Evolutionary conservation across 2,329 filamentous ascomycete species (phyloP).

Genomic region (Elsinoe batatas): DNA sequence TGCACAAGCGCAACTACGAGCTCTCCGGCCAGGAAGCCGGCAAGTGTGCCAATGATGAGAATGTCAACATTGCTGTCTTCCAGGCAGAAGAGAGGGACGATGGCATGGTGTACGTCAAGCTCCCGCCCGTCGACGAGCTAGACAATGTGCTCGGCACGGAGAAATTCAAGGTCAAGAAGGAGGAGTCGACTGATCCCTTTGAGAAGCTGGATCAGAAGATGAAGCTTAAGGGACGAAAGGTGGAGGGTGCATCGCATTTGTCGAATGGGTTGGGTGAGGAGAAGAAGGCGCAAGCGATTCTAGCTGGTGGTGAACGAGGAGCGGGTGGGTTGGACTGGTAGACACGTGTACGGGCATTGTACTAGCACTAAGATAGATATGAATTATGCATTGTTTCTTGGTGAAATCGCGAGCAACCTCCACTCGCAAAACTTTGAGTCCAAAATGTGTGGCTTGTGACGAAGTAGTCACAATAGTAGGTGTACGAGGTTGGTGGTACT

Average conservation of each 20-base stretch:
- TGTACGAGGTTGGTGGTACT: too few relatives aligned
- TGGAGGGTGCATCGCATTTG: conserved; percentile 35
- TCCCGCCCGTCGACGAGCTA: conserved; percentile 72
- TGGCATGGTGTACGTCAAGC: conserved; percentile 67
- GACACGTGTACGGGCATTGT: neutral
- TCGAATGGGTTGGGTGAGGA: conserved; percentile 35
- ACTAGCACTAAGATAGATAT: neutral
- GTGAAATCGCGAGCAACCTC: too few relatives aligned
- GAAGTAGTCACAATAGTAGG: too few relatives aligned
- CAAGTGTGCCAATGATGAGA: conserved; percentile 62
- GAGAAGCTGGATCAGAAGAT: conserved; percentile 47
- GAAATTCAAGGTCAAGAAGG: conserved; percentile 68
- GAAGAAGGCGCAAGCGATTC: conserved; percentile 34
- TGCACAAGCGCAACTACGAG: conserved; percentile 84
- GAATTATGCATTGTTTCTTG: neutral
- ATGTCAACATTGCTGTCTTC: conserved; percentile 74
- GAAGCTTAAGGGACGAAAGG: conserved; percentile 47
- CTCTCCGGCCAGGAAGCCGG: conserved; percentile 57
- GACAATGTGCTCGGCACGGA: conserved; percentile 68
- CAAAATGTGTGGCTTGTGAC: too few relatives aligned
- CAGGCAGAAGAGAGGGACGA: conserved; percentile 63
- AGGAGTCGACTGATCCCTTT: conserved; percentile 51
- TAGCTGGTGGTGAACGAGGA: conserved; percentile 36
- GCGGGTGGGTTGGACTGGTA: conserved; percentile 38
- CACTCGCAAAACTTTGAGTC: too few relatives aligned